These are phyloP conservation scores for Trichosporon ovoides DNA, from an alignment of 1,284 basidiomycete genomes.

Conservation along the genomic window DNA sequence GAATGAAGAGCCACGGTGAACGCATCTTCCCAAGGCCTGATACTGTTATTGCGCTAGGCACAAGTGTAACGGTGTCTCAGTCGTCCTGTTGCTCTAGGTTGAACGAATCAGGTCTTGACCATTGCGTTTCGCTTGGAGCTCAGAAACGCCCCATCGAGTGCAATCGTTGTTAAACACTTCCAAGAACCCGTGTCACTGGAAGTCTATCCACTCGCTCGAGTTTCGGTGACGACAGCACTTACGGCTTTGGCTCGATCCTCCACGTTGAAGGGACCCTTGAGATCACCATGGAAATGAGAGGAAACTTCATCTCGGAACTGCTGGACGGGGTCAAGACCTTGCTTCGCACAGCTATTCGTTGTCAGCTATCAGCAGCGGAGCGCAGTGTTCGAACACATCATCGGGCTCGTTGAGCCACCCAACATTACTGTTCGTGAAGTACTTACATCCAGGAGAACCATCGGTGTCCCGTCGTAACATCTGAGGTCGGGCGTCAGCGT, in stretches of 20 bases:
- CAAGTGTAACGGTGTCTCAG: conserved; percentile 8
- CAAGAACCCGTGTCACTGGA: no score
- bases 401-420: background rate
- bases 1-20: background rate
- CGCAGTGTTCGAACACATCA: no score
- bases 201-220: background rate
- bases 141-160: background rate
- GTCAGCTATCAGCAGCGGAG: background rate
- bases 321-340: conserved; percentile 62
- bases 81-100: no score
- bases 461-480: conserved; percentile 75
- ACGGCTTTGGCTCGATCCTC: conserved; percentile 65
- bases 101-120: background rate
- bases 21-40: background rate
- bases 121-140: background rate
- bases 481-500: conserved; percentile 15
- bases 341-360: conserved; percentile 53
- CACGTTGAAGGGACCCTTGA: conserved; percentile 80
- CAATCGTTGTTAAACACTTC: background rate
- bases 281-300: conserved; percentile 67
- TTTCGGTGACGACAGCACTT: no score
- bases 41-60: conserved; percentile 1
- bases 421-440: background rate
- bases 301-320: conserved; percentile 71
- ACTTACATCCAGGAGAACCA: conserved; percentile 69